phyloP scores from a whole-genome alignment of 257 asterid genomes.

The Nemophila menziesii region DNA sequence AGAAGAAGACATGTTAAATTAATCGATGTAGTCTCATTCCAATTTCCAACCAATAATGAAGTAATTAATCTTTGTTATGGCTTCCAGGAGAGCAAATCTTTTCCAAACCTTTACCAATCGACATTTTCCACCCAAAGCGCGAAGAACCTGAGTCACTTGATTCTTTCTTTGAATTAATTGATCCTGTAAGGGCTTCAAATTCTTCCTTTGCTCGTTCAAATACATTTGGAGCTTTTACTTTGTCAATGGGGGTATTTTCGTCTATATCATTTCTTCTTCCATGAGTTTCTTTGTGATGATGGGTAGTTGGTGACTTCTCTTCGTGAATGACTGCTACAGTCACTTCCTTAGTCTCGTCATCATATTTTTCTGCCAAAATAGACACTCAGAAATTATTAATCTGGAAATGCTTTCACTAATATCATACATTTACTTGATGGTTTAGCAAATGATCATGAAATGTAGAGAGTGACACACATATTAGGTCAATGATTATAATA shows the following conservation, averaged over 20 bases:
- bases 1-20: too few species aligned
- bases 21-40: too few species aligned
- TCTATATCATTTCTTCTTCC: constrained; percentile 54
- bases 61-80: background rate
- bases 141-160: constrained; percentile 9
- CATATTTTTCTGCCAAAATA: background rate
- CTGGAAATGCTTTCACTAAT: too few species aligned
- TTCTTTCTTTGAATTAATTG: constrained; percentile 50
- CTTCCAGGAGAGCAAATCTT: constrained; percentile 9
- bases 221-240: constrained; percentile 60
- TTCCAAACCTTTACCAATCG: constrained; percentile 24
- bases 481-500: too few species aligned
- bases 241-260: constrained; percentile 35
- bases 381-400: background rate
- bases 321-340: constrained; percentile 13
- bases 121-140: constrained; percentile 13
- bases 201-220: constrained; percentile 89
- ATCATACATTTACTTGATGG: background rate
- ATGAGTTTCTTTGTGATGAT: constrained; percentile 64
- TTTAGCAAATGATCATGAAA: background rate
- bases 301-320: constrained; percentile 18
- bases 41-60: too few species aligned
- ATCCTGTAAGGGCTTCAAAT: constrained; percentile 48
- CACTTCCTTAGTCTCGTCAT: constrained; percentile 25
- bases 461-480: too few species aligned